A percentile compares a stretch with the other conserved stretches of the same genome.
phyloP scores from a whole-genome alignment of 2,329 filamentous ascomycete species.

The Arachnopeziza araneosa region DNA sequence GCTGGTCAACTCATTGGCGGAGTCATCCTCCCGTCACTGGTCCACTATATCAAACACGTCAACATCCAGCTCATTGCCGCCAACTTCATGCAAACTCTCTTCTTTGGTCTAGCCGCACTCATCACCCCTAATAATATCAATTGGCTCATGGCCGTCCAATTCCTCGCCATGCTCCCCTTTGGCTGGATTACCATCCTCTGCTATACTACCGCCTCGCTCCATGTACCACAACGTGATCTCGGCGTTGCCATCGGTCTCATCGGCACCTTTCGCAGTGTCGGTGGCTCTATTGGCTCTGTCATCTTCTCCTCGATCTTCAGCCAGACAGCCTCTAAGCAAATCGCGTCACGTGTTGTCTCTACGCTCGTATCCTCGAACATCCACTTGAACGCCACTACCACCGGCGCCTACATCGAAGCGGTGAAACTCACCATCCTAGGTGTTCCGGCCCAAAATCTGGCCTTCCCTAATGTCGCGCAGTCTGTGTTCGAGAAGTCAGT shows the following conservation, averaged over 20 bases:
- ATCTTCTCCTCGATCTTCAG: slow-evolving; percentile 32
- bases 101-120: slow-evolving; percentile 14
- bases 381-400: neutral
- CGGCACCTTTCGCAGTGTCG: slow-evolving; percentile 40
- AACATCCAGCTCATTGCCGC: slow-evolving; percentile 34
- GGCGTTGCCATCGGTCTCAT: slow-evolving; percentile 42
- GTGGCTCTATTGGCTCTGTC: slow-evolving; percentile 34
- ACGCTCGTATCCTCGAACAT: neutral
- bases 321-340: slow-evolving; percentile 10
- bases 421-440: slow-evolving; percentile 15
- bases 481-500: slow-evolving; percentile 27
- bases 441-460: slow-evolving; percentile 29
- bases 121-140: slow-evolving; percentile 13
- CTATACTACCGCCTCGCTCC: slow-evolving; percentile 39
- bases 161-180: slow-evolving; percentile 29
- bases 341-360: slow-evolving; percentile 4
- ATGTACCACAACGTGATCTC: slow-evolving; percentile 42
- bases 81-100: slow-evolving; percentile 26
- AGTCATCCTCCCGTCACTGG: slow-evolving; percentile 11
- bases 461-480: slow-evolving; percentile 26
- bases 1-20: slow-evolving; percentile 14
- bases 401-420: slow-evolving; percentile 23
- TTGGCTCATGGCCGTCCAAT: slow-evolving; percentile 26
- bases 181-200: slow-evolving; percentile 33
- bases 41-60: slow-evolving; percentile 32